Conservation (phyloP, 2,329 filamentous ascomycete genomes). For the Aulographum hederae region DNA sequence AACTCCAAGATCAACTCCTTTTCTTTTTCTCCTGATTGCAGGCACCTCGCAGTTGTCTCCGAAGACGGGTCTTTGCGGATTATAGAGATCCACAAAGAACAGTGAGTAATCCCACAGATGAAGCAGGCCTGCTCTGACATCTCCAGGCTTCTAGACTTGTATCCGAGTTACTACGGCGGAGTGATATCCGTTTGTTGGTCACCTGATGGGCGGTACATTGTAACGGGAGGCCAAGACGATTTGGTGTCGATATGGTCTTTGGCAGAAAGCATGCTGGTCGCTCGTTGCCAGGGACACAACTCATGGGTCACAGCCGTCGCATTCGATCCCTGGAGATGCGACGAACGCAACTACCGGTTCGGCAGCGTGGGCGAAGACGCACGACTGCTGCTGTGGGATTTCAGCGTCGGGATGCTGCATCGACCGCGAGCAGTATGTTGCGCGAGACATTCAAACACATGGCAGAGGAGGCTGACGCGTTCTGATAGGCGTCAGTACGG, state of each 20-base stretch:
- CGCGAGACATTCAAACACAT: too few species aligned
- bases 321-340: slow-evolving; percentile 94
- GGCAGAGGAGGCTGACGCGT: too few species aligned
- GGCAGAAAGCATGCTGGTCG: slow-evolving; percentile 65
- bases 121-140: neutral
- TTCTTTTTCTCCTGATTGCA: slow-evolving; percentile 76
- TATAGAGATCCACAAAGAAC: slow-evolving; percentile 80
- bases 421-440: slow-evolving; percentile 62
- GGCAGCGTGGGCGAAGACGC: slow-evolving; percentile 93
- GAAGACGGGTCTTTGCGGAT: slow-evolving; percentile 82
- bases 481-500: slow-evolving; percentile 30
- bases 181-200: slow-evolving; percentile 93
- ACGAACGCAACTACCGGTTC: slow-evolving; percentile 87
- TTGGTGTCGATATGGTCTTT: slow-evolving; percentile 92
- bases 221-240: slow-evolving; percentile 92
- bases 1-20: slow-evolving; percentile 84
- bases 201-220: slow-evolving; percentile 85
- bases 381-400: slow-evolving; percentile 85
- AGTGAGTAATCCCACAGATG: slow-evolving; percentile 33
- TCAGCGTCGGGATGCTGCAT: slow-evolving; percentile 90
- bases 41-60: slow-evolving; percentile 73
- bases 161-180: slow-evolving; percentile 83
- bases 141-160: slow-evolving; percentile 65
- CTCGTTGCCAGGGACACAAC: slow-evolving; percentile 84
- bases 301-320: slow-evolving; percentile 89